Percentiles rank a stretch among this genome's conserved stretches.
phyloP scores from a whole-genome alignment of 225 moss, liverwort and hornwort genomes.

The Ulota crispa region DNA sequence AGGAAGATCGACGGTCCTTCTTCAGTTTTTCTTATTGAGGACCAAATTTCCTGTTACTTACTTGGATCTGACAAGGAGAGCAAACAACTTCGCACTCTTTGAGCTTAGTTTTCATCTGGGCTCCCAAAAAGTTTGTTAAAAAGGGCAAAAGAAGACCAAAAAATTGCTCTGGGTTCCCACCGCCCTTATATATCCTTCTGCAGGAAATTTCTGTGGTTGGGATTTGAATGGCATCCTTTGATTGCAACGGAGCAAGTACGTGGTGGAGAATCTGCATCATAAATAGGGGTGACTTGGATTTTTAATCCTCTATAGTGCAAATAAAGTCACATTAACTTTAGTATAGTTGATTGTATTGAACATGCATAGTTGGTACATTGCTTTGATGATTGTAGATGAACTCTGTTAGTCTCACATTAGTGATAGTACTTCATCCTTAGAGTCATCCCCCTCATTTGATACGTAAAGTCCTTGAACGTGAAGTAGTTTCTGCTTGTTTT shows the following conservation, averaged over 20 bases:
- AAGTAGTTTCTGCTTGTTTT: too few relatives aligned
- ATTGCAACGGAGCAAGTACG: background rate
- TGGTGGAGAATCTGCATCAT: conserved; percentile 16
- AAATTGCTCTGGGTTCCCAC: background rate
- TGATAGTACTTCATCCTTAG: too few relatives aligned
- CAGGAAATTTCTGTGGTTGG: background rate
- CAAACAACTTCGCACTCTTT: background rate
- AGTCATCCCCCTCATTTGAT: too few relatives aligned
- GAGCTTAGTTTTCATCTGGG: background rate
- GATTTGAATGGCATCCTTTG: too few relatives aligned
- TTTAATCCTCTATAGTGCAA: background rate
- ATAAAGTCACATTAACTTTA: too few relatives aligned
- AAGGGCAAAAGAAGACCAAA: too few relatives aligned
- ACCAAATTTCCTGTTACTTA: background rate
- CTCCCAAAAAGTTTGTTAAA: background rate
- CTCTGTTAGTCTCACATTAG: too few relatives aligned
- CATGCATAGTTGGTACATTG: too few relatives aligned
- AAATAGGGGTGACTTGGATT: background rate
- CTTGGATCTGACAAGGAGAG: background rate
- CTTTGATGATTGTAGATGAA: too few relatives aligned
- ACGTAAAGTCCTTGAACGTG: too few relatives aligned
- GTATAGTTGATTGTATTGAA: too few relatives aligned
- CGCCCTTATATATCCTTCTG: background rate
- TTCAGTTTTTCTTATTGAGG: background rate
- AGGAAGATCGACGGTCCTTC: background rate